Base-by-base conservation (phyloP, 2,329 filamentous ascomycete genomes). In the Thermomyces lanuginosus region DNA sequence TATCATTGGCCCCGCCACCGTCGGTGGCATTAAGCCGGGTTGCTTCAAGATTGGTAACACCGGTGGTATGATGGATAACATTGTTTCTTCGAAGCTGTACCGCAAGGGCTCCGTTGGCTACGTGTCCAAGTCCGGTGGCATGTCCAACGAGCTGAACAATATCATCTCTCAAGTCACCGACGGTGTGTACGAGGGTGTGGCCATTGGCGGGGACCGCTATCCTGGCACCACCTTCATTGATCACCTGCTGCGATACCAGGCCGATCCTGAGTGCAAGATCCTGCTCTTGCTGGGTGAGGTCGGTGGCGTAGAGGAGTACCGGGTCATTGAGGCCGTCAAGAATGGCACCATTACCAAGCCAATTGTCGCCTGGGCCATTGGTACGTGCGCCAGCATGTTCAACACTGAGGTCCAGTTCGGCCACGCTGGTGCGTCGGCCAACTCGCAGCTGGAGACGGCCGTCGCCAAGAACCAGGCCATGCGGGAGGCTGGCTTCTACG, bases 21-120 rank as follows among this genome's bases (percentile, higher is more conserved):
- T 98, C 37, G 89, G 89, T 72, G 89, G 89, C 50, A 95, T 98
- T 66, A 98, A 95, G 74, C 89, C 89, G 37, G 89, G 89, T 58
- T 81, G 80, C 57, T 98, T 86, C 79, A 98, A 95, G 74, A 98
- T 98, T 41, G 89, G 89, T 58, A 98, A 98, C 72, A 98, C 89
- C 48, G 89, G 89, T 72, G 89, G 89, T 61, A 98, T 98, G 89
- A 98, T 98, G 89, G 89, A 98, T 72, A 98, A 98, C 73, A 98
- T 98, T 49, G 89, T 98, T 39, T 83, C 89, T 45, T 95, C 89
- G 57, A 98, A 98, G 76, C 81, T 98, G 36, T 98, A 98, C 76
- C 86, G 89, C 62, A 89, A 89, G 65, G 89, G 89, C 47, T 95
- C 89, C 45, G 84, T 98, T 42, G 89, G 82, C 47, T 98, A 98